Evolutionary conservation across 306 rosid genomes (phyloP), one percentile per base, ranked within the genome.

Genomic region (Trifolium pratense): DNA sequence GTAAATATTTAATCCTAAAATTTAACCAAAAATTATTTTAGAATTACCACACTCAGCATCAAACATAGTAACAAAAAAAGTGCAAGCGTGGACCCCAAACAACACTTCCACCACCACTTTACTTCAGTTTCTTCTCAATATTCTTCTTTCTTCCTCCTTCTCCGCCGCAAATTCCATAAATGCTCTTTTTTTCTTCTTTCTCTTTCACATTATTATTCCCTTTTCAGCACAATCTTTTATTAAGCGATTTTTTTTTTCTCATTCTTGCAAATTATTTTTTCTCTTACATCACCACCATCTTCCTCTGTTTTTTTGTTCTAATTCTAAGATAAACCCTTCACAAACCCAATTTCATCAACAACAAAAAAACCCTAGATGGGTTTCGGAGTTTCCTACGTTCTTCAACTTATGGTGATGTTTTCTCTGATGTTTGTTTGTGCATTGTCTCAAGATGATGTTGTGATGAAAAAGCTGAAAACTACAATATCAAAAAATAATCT

Each of bases 391-490:
- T 55, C 31, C 40, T 56, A 45, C 75, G 3, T 23, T 56, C 16
- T 56, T 56, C 62, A 56, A 14, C 62, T 17, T 32, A 0, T 64
- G 21, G 9, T 62, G 5, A 0, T 71, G 29, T 39, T 39, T 15
- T 37, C 23, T 46, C 1, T 70, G 23, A 25, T 53, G 46, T 69
- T 77, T 60, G 70, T 10, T 40, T 8, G 5, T 77, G 76, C 71
- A 36, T 31, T 75, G 39, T 79, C 82, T 25, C 84, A 43, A 37
- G 96, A 91, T 20, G 82, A 32, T 10, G 1, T 1, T 14, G 92
- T 86, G 20, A 85, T 93, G 96, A 13, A 40, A 23, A 63, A 18
- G 31, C 83, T 93, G 5, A 80, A 58, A 68, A 43, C 23, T 77
- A 10, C 58, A 8, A 9, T 51, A 5, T 16, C 56, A 23, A 21